These are phyloP conservation scores for Pichia nakasei DNA, from an alignment of 805 yeast species.

Conservation along the genomic window DNA sequence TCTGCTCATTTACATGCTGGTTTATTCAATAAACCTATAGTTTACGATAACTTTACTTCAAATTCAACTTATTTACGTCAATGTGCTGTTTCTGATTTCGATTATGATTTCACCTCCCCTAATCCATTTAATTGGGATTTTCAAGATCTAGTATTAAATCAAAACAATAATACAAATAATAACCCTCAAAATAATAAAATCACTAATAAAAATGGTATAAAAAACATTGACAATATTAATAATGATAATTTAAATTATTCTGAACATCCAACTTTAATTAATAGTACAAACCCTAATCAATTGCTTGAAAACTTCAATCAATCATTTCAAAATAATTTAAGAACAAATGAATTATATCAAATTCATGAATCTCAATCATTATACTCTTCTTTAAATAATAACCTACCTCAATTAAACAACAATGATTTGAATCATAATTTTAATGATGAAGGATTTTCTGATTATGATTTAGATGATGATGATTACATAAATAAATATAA, in stretches of 20 bases:
- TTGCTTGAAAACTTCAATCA: conserved; percentile 1
- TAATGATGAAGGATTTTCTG: conserved; percentile 5
- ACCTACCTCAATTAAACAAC: background rate
- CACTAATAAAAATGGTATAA: background rate
- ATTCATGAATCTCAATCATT: background rate
- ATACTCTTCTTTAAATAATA: no score
- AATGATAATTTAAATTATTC: no score
- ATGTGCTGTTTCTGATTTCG: conserved; percentile 27
- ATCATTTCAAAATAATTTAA: conserved; percentile 3
- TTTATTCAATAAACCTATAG: background rate
- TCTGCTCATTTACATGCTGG: background rate
- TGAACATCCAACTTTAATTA: no score
- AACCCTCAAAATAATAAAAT: background rate
- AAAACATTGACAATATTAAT: background rate
- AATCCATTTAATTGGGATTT: conserved; percentile 27
- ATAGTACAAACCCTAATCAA: background rate
- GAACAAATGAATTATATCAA: background rate
- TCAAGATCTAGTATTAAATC: conserved; percentile 12
- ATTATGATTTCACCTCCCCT: conserved; percentile 21
- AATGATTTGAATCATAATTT: background rate
- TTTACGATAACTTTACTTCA: conserved; percentile 1
- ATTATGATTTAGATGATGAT: background rate
- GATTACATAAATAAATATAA: background rate
- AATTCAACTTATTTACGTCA: conserved; percentile 6
- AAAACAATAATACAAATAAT: background rate